Percentiles rank a stretch among this genome's conserved stretches.
Conservation (phyloP, 345 rosid species). For the Eucalyptus brandiana region DNA sequence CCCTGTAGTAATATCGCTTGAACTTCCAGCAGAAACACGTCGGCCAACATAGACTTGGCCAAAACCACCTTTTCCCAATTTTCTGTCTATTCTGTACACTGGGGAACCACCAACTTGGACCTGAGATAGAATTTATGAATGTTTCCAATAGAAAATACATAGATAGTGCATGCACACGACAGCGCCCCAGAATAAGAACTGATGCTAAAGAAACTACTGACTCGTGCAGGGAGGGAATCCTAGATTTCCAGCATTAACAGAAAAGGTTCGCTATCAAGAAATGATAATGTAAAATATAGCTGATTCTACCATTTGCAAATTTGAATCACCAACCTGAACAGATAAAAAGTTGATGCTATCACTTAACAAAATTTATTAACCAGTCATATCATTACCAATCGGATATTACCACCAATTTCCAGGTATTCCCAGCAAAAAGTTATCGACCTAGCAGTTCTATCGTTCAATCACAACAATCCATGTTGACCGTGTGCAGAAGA, state of each 20-base stretch:
- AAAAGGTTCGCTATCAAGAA: neutral
- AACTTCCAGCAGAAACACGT: constrained; percentile 24
- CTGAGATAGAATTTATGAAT: constrained; percentile 6
- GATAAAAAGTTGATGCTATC: neutral
- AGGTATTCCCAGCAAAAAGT: neutral
- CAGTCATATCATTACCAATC: neutral
- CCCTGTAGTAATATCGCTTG: constrained; percentile 12
- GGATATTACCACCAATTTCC: neutral
- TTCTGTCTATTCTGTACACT: constrained; percentile 35
- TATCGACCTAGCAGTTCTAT: neutral
- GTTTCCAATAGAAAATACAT: neutral
- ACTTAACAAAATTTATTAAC: neutral
- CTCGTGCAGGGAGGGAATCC: neutral
- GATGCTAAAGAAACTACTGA: neutral
- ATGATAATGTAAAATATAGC: neutral
- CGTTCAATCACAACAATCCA: neutral
- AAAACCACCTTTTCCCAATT: constrained; percentile 71
- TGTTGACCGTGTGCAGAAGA: neutral
- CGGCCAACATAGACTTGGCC: constrained; percentile 73
- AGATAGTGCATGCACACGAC: neutral
- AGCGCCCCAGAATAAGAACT: neutral
- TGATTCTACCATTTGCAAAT: neutral
- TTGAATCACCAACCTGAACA: neutral
- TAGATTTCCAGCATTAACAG: neutral
- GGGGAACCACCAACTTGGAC: constrained; percentile 55